Conservation (phyloP, 225 moss, liverwort and hornwort genomes). For the Pleurozium schreberi region DNA sequence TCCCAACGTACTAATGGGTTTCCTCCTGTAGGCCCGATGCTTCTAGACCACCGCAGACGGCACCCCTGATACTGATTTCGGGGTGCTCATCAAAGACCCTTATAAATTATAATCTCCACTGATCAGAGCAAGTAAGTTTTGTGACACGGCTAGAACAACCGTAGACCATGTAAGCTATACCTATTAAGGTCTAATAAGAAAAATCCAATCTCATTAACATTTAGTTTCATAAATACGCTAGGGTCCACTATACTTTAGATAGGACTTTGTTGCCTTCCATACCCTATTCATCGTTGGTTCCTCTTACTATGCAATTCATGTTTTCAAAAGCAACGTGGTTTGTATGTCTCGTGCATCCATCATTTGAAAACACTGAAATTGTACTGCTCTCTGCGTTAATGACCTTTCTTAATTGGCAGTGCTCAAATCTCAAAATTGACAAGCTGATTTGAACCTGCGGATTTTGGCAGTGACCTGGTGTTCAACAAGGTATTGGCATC, state of each 20-base stretch:
- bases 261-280: background rate
- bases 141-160: too few relatives aligned
- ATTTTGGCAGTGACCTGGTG: conserved; percentile 6
- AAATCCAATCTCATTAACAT: too few relatives aligned
- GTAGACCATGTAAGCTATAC: too few relatives aligned
- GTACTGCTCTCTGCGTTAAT: background rate
- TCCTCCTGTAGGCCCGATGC: background rate
- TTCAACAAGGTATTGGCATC: conserved; percentile 9
- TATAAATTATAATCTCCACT: too few relatives aligned
- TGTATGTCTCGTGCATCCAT: background rate
- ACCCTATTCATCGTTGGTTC: background rate
- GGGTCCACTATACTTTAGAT: background rate
- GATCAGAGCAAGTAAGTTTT: too few relatives aligned
- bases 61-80: background rate
- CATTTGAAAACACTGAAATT: background rate
- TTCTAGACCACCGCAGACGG: background rate
- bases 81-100: background rate
- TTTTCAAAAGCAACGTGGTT: background rate
- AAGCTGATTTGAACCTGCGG: background rate
- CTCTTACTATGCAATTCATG: background rate
- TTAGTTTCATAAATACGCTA: too few relatives aligned
- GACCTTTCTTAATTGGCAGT: background rate
- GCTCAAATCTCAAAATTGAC: background rate
- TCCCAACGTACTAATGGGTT: background rate
- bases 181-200: too few relatives aligned